Evolutionary conservation across 768 basidiomycete genomes (phyloP).

Genomic region (Boletellus emodensis): DNA sequence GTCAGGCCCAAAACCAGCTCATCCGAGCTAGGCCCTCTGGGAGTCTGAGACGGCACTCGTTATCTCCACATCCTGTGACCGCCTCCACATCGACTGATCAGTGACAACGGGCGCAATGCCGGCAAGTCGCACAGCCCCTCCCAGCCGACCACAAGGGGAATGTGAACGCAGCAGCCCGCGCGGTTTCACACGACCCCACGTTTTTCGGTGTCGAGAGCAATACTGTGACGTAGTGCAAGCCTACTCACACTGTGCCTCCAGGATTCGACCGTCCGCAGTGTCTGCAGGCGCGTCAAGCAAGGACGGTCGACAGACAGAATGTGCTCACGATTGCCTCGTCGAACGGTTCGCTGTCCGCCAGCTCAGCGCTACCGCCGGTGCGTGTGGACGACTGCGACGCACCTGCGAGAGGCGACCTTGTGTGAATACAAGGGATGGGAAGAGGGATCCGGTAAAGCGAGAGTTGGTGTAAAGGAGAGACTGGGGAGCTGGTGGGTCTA

Average conservation of each 20-base stretch:
- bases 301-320: background rate
- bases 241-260: constrained; percentile 22
- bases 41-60: constrained; percentile 15
- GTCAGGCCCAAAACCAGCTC: constrained; percentile 20
- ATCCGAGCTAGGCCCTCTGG: constrained; percentile 24
- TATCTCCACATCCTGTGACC: constrained; percentile 14
- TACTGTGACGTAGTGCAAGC: constrained; percentile 25
- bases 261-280: background rate
- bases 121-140: constrained; percentile 14
- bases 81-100: constrained; percentile 12
- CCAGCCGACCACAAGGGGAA: background rate
- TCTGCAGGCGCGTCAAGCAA: constrained; percentile 2
- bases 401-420: constrained; percentile 14
- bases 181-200: constrained; percentile 39
- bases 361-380: constrained; percentile 3
- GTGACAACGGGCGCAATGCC: constrained; percentile 14
- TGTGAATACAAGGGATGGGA: constrained; percentile 20
- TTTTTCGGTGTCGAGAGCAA: constrained; percentile 34
- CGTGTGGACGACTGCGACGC: constrained; percentile 7
- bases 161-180: constrained; percentile 17
- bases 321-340: constrained; percentile 13
- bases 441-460: constrained; percentile 24
- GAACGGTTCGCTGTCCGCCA: constrained; percentile 6
- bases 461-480: constrained; percentile 34
- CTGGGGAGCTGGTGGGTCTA: constrained; percentile 23